A percentile compares a stretch with the other conserved stretches of the same genome.
phyloP scores from a whole-genome alignment of 345 rosid species.

The Eucalyptus regnans region DNA sequence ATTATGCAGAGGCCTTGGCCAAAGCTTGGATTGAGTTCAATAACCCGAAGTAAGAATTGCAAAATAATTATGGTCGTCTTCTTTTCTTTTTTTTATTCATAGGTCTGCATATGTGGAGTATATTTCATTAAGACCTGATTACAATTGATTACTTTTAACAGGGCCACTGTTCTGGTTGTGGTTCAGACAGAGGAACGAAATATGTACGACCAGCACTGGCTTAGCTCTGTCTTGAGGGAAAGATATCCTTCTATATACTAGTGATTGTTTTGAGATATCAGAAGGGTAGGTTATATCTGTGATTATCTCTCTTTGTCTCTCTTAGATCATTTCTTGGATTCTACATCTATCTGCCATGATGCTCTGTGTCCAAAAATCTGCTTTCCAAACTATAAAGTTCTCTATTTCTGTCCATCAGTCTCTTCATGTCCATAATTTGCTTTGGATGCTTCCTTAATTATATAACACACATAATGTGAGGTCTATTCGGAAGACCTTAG shows the following conservation, averaged over 20 bases:
- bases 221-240: conserved; percentile 48
- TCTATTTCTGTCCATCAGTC: not conserved
- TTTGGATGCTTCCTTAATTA: conserved; percentile 47
- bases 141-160: conserved; percentile 13
- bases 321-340: not conserved
- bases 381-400: not conserved
- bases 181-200: conserved; percentile 76
- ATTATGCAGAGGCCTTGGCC: conserved; percentile 71
- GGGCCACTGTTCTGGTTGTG: conserved; percentile 69
- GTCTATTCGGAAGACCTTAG: conserved; percentile 72
- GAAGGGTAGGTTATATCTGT: not conserved
- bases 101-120: not conserved
- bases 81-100: not conserved
- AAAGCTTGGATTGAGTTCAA: conserved; percentile 85
- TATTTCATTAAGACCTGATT: not conserved
- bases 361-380: not conserved
- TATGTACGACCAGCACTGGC: conserved; percentile 99
- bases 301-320: not conserved
- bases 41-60: conserved; percentile 50
- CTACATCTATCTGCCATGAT: not conserved
- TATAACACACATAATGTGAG: conserved; percentile 54
- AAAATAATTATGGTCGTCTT: not conserved
- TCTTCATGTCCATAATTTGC: not conserved
- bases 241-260: conserved; percentile 53
- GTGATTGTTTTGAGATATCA: not conserved